phyloP scores from a whole-genome alignment of 306 rosid genomes.

The Pyrus pyrifolia region DNA sequence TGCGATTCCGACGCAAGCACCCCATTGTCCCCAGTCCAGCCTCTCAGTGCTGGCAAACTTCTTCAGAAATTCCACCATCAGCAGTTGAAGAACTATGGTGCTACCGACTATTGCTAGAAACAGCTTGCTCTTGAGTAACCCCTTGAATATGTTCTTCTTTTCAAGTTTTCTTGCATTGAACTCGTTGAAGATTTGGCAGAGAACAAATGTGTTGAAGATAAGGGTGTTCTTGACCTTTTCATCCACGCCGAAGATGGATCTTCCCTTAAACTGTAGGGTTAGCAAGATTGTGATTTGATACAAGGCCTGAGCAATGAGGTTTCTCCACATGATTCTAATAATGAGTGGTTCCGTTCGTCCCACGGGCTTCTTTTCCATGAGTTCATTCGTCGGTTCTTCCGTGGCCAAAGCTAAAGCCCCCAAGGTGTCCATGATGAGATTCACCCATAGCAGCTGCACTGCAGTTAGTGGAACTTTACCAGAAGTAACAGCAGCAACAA shows the following conservation, averaged over 20 bases:
- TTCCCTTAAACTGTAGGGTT: conserved; percentile 18
- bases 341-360: conserved; percentile 31
- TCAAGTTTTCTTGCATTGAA: conserved; percentile 34
- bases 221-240: conserved; percentile 28
- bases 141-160: conserved; percentile 34
- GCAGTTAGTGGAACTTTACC: conserved; percentile 29
- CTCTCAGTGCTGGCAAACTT: conserved; percentile 29
- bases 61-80: conserved; percentile 36
- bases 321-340: conserved; percentile 40
- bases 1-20: conserved; percentile 20
- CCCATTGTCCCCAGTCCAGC: conserved; percentile 33
- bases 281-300: conserved; percentile 24
- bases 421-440: conserved; percentile 31
- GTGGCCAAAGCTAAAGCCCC: conserved; percentile 36
- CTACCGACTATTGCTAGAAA: conserved; percentile 23
- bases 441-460: conserved; percentile 30
- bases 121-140: conserved; percentile 26
- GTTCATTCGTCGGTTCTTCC: conserved; percentile 23
- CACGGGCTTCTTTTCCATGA: conserved; percentile 24
- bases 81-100: conserved; percentile 25
- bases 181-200: conserved; percentile 36
- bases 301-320: conserved; percentile 24
- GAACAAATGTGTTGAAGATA: conserved; percentile 32
- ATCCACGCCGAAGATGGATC: conserved; percentile 13
- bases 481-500: conserved; percentile 26